phyloP scores from a whole-genome alignment of 495 filamentous ascomycete species.

The Chaetomium cochliodes region DNA sequence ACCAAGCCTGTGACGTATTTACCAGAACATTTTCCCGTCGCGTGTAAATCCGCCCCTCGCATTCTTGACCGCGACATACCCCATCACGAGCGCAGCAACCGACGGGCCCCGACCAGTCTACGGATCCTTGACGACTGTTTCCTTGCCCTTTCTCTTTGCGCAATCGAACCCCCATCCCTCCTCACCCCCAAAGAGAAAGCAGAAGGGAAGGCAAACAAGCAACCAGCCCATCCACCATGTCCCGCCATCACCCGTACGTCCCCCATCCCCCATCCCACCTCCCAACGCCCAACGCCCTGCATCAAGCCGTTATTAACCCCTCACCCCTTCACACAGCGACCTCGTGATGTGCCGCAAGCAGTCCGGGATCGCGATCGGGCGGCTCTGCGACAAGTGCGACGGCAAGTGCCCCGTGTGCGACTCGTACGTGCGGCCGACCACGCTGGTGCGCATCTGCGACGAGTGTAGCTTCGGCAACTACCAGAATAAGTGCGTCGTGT shows the following conservation, averaged over 20 bases:
- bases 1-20: slow-evolving; percentile 12
- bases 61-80: not conserved
- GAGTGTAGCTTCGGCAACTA: slow-evolving; percentile 99
- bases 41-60: slow-evolving; percentile 4
- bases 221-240: slow-evolving; percentile 33
- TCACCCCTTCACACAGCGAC: slow-evolving; percentile 58
- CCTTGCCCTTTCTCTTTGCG: not conserved
- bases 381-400: slow-evolving; percentile 99
- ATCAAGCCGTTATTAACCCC: too few species aligned
- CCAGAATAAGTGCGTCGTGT: slow-evolving; percentile 99
- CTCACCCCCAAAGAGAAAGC: not conserved
- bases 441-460: slow-evolving; percentile 96
- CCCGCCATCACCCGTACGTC: slow-evolving; percentile 42
- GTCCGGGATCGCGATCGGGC: slow-evolving; percentile 95
- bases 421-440: slow-evolving; percentile 96
- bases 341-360: slow-evolving; percentile 99
- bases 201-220: not conserved
- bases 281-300: not conserved
- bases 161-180: not conserved
- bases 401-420: slow-evolving; percentile 99
- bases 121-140: not conserved
- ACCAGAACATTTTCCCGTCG: slow-evolving; percentile 15
- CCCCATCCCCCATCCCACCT: not conserved
- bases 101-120: not conserved
- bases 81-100: not conserved